These are phyloP conservation scores for Hypoxylon sp. DNA, from an alignment of 2,329 filamentous ascomycete species.

Conservation along the genomic window DNA sequence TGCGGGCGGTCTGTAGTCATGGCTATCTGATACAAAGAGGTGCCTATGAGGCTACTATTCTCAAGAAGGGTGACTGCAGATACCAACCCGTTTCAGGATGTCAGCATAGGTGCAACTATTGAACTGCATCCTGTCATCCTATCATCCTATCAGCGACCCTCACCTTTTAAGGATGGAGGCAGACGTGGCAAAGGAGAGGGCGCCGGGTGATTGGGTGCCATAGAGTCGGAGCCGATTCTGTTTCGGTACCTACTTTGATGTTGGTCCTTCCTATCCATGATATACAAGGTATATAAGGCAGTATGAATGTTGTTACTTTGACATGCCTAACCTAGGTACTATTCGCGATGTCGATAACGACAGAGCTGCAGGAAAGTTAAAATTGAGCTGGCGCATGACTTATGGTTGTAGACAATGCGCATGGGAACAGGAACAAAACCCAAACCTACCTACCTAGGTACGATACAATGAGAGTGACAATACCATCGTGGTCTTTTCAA, in stretches of 20 bases:
- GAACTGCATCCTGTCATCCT: background rate
- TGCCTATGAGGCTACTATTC: conserved; percentile 12
- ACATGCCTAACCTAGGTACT: background rate
- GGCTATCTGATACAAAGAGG: background rate
- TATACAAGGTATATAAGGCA: background rate
- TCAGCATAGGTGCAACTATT: background rate
- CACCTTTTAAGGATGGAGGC: conserved; percentile 2
- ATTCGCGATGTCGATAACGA: background rate
- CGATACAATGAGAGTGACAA: conserved; percentile 1
- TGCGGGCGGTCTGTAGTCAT: conserved; percentile 19
- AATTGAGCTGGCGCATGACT: conserved; percentile 9
- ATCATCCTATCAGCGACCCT: conserved; percentile 5
- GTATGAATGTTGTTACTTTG: background rate
- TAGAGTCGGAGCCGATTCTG: conserved; percentile 38
- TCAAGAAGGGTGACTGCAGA: background rate
- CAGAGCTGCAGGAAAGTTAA: conserved; percentile 11
- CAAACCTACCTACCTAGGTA: too few species aligned
- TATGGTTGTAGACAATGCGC: conserved; percentile 17
- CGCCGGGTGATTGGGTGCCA: conserved; percentile 37
- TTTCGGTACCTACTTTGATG: conserved; percentile 2
- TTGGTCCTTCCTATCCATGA: background rate
- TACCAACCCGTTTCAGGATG: background rate
- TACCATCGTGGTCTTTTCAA: background rate
- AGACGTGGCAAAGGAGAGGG: conserved; percentile 25
- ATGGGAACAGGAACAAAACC: background rate